phyloP scores from a whole-genome alignment of 257 asterid species.

The Nicotiana tabacum region DNA sequence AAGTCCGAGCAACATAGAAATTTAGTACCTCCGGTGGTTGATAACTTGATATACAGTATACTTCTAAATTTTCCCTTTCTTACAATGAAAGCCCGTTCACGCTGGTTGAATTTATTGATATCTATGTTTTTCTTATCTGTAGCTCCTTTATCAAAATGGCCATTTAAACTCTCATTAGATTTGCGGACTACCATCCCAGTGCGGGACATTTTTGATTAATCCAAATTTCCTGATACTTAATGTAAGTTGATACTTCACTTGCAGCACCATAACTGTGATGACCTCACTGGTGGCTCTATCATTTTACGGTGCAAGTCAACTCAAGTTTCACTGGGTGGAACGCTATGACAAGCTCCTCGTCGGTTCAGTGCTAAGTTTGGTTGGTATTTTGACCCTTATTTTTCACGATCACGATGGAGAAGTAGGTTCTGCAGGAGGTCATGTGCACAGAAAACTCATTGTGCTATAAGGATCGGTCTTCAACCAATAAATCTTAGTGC shows the following conservation, averaged over 20 bases:
- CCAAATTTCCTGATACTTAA: not conserved
- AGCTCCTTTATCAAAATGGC: not conserved
- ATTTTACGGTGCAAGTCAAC: slow-evolving; percentile 96
- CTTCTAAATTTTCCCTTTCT: not conserved
- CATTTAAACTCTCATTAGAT: not conserved
- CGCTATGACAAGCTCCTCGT: slow-evolving; percentile 95
- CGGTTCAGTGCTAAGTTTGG: slow-evolving; percentile 85
- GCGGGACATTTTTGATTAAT: not conserved
- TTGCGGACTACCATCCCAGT: not conserved
- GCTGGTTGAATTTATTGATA: not conserved
- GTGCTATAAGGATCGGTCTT: slow-evolving; percentile 21
- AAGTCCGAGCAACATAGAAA: too few species aligned
- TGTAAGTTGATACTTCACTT: not conserved
- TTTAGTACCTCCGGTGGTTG: too few species aligned
- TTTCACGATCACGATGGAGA: slow-evolving; percentile 71
- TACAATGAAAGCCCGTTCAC: not conserved
- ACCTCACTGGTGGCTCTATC: slow-evolving; percentile 94
- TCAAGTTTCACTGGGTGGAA: slow-evolving; percentile 97
- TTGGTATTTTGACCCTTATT: slow-evolving; percentile 81
- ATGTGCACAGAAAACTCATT: slow-evolving; percentile 61
- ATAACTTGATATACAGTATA: too few species aligned
- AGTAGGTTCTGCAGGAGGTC: slow-evolving; percentile 29
- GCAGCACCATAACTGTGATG: slow-evolving; percentile 94
- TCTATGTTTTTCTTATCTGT: not conserved
- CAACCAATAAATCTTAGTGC: not conserved